phyloP scores from a whole-genome alignment of 2,329 filamentous ascomycete genomes.

The Neonectria neomacrospora region DNA sequence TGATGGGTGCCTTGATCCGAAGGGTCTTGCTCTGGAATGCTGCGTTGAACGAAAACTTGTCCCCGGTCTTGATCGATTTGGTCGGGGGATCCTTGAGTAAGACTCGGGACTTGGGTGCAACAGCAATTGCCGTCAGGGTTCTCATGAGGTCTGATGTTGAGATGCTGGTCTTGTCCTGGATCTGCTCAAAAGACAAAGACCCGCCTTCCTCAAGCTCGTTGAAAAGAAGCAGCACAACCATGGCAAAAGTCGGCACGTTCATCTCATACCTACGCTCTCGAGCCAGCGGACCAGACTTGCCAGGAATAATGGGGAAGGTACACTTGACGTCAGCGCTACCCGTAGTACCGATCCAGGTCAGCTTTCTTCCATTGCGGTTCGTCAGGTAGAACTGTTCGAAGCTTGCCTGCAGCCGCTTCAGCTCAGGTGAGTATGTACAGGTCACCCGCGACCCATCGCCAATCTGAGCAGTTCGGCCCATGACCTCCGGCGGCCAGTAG shows the following conservation, averaged over 20 bases:
- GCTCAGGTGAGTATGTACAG: constrained; percentile 79
- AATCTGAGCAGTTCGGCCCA: constrained; percentile 70
- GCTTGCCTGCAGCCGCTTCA: constrained; percentile 81
- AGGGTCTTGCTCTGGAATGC: constrained; percentile 84
- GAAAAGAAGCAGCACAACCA: constrained; percentile 90
- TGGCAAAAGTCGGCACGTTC: constrained; percentile 91
- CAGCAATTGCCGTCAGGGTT: constrained; percentile 82
- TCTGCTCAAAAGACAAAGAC: constrained; percentile 75
- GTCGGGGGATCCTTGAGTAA: constrained; percentile 82
- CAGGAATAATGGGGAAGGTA: constrained; percentile 76
- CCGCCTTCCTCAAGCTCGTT: constrained; percentile 74
- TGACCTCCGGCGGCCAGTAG: constrained; percentile 92
- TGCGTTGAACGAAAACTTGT: constrained; percentile 85
- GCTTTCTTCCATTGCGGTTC: constrained; percentile 86
- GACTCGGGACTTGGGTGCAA: constrained; percentile 85
- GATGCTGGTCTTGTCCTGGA: constrained; percentile 85
- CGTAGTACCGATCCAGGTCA: constrained; percentile 80
- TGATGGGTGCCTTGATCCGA: constrained; percentile 89
- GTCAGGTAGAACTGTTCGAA: constrained; percentile 91
- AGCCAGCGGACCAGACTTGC: constrained; percentile 71
- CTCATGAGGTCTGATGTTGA: constrained; percentile 77
- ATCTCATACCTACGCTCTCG: constrained; percentile 85
- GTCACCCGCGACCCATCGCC: constrained; percentile 54
- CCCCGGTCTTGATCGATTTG: constrained; percentile 79
- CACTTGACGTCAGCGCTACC: constrained; percentile 90